A percentile compares a stretch with the other conserved stretches of the same genome.
Conservation (phyloP, 2,329 filamentous ascomycete genomes). For the Scytalidium sp. region DNA sequence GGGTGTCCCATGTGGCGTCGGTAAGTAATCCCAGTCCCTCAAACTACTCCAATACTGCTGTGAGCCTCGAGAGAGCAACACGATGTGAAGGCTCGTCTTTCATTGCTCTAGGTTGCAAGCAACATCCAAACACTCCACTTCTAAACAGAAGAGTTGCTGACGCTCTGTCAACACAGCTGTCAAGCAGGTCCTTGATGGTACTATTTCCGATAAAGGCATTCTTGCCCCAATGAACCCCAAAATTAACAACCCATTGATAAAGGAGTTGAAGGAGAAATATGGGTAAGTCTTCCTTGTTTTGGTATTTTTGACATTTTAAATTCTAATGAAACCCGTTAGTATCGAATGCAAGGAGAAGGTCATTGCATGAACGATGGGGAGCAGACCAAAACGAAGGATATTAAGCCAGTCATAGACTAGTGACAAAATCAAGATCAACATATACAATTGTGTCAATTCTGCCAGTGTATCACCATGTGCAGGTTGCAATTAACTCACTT, state of each 20-base stretch:
- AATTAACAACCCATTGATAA: constrained; percentile 68
- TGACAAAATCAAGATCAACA: no score
- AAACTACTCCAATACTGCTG: neutral
- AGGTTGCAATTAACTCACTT: no score
- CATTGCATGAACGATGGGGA: constrained; percentile 38
- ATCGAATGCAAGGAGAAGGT: constrained; percentile 10
- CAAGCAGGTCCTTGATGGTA: constrained; percentile 71
- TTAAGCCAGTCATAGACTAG: no score
- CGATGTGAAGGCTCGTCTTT: no score
- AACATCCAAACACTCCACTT: no score
- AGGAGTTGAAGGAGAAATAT: constrained; percentile 67
- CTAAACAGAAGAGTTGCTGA: neutral
- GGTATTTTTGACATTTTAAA: neutral
- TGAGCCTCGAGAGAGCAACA: no score
- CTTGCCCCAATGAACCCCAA: constrained; percentile 71
- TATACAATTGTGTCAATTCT: no score
- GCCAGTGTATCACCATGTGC: no score
- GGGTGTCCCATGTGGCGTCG: constrained; percentile 71
- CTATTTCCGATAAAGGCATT: constrained; percentile 66
- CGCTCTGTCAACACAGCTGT: constrained; percentile 53
- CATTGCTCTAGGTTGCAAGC: no score
- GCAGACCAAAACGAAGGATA: no score
- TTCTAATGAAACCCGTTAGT: neutral
- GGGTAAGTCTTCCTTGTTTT: constrained; percentile 30
- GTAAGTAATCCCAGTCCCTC: neutral